Evolutionary conservation across 345 rosid species (phyloP), one percentile per base, ranked within the genome.

Genomic region (Gossypium raimondii): DNA sequence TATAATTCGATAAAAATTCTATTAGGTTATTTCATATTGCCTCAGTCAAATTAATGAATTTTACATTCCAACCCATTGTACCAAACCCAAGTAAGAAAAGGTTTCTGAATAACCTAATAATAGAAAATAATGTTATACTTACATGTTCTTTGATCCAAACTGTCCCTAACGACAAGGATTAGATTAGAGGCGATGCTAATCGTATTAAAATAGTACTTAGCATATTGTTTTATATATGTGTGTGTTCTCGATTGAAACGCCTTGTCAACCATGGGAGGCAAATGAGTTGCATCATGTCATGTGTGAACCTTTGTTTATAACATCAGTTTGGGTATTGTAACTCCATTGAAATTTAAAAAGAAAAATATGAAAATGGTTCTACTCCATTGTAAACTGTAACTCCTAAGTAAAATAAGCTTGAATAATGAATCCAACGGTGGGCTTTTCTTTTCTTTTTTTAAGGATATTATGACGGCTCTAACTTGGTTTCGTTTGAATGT

Each of bases 401-500:
- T 69, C 25, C 58, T 9, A 2, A 27, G 56, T 27, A 27, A 17
- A 25, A 16, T 3, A 69, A 51, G 25, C 16, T 10, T 51, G 59
- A 25, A 24, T 27, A 50, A 8, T 25, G 43, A 67, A 47, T 48
- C 43, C 72, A 48, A 14, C 22, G 56, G 24, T 8, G 45, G 9
- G 45, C 13, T 24, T 22, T 58, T 22, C 7, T 45, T 45, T 8
- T 45, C 11, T 69, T 11, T 69, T 50, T 11, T 16, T 24, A n/a
- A 22, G 56, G 38, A 47, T 20, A 53, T 7, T 50, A 18, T 50
- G n/a, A 69, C 24, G 44, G 59, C 47, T 69, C 25, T 27, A 69
- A 69, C 47, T 51, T 27, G 47, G 60, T n/a, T 51, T 27, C 60
- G 11, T 69, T 69, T 68, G 59, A 41, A 51, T n/a, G 69, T 14